These are phyloP conservation scores for Syncephalastrum monosporum DNA, from an alignment of 371 early-diverging fungal genomes.

Conservation along the genomic window DNA sequence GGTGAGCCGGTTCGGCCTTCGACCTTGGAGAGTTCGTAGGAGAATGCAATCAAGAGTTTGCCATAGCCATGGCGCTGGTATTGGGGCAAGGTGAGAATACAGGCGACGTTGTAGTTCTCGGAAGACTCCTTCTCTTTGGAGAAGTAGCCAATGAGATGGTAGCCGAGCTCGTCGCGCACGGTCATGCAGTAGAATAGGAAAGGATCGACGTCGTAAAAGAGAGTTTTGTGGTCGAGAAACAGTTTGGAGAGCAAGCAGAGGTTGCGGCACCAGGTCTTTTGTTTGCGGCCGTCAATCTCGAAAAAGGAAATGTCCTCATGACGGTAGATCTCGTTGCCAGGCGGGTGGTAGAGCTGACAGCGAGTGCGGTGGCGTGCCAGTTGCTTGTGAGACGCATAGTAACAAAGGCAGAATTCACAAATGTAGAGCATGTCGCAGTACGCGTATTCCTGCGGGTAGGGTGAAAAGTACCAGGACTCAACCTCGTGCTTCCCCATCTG, in stretches of 20 bases:
- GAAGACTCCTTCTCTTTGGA: slow-evolving; percentile 98
- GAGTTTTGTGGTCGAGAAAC: slow-evolving; percentile 98
- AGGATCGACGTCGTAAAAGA: slow-evolving; percentile 98
- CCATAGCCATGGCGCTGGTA: slow-evolving; percentile 99
- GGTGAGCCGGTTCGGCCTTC: slow-evolving; percentile 97
- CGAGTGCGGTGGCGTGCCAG: slow-evolving; percentile 72
- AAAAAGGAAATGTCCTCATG: slow-evolving; percentile 79
- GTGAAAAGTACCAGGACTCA: slow-evolving; percentile 98
- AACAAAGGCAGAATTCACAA: slow-evolving; percentile 92
- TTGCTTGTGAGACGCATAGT: slow-evolving; percentile 69
- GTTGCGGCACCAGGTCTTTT: slow-evolving; percentile 94
- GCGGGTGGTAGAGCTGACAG: slow-evolving; percentile 89
- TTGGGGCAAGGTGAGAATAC: slow-evolving; percentile 98
- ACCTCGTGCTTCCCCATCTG: slow-evolving; percentile 93
- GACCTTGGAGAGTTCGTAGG: slow-evolving; percentile 94
- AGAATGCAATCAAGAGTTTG: slow-evolving; percentile 94
- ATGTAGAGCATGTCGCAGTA: slow-evolving; percentile 78
- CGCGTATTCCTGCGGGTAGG: slow-evolving; percentile 86
- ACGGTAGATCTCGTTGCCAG: slow-evolving; percentile 97
- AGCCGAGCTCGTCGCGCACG: slow-evolving; percentile 71
- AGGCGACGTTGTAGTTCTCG: slow-evolving; percentile 98
- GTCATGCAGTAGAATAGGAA: slow-evolving; percentile 97
- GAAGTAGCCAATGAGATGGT: slow-evolving; percentile 97
- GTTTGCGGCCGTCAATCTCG: slow-evolving; percentile 92
- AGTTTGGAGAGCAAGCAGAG: slow-evolving; percentile 94